These are phyloP conservation scores for Lantana camara DNA, from an alignment of 257 asterid species.

Conservation along the genomic window DNA sequence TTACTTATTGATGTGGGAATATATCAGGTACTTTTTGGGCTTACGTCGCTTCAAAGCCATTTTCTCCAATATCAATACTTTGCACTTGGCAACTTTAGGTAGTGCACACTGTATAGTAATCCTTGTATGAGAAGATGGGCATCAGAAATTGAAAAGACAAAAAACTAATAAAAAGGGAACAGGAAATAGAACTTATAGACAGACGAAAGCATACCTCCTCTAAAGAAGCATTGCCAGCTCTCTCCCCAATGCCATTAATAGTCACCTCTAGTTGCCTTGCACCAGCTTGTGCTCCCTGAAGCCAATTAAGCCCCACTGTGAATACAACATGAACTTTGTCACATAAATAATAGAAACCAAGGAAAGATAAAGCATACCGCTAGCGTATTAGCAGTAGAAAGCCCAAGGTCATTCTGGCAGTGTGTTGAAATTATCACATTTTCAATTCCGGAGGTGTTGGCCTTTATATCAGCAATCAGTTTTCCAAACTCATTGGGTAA, in stretches of 20 bases:
- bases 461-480: conserved; percentile 74
- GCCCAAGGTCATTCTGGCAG: conserved; percentile 95
- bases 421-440: conserved; percentile 85
- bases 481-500: conserved; percentile 70
- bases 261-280: conserved; percentile 86
- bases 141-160: background rate
- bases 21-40: background rate
- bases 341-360: conserved; percentile 5
- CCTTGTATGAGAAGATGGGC: background rate
- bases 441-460: conserved; percentile 75
- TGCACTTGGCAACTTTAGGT: background rate
- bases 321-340: conserved; percentile 9
- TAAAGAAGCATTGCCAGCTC: conserved; percentile 86
- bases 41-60: conserved; percentile 4
- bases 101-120: too few species aligned
- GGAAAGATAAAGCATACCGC: conserved; percentile 42
- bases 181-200: background rate
- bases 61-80: background rate
- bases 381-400: conserved; percentile 79
- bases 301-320: conserved; percentile 13
- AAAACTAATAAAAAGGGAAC: background rate
- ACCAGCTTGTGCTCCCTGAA: conserved; percentile 77
- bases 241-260: conserved; percentile 80
- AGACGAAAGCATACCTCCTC: conserved; percentile 58
- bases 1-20: background rate